Conservation (phyloP, 371 early-diverging fungal species). For the Mortierella sp. region DNA sequence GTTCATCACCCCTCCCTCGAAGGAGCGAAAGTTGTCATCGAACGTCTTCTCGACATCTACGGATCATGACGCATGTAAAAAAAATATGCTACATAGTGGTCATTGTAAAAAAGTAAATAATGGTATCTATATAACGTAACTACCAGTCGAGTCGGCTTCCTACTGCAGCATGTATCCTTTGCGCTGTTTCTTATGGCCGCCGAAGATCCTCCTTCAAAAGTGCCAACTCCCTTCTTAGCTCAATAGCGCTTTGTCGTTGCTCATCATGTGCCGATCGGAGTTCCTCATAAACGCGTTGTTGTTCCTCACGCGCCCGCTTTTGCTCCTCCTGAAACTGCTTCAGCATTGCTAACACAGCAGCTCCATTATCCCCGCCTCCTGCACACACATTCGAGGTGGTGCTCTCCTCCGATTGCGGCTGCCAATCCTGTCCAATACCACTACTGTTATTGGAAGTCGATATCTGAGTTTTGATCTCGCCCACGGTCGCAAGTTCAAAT, state of each 20-base stretch:
- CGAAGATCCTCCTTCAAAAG: background rate
- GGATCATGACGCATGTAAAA: too few relatives aligned
- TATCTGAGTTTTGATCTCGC: background rate
- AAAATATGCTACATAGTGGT: too few relatives aligned
- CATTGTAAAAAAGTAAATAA: too few relatives aligned
- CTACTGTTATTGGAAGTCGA: background rate
- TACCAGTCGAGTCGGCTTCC: too few relatives aligned
- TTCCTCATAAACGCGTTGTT: background rate
- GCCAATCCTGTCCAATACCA: background rate
- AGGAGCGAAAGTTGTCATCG: too few relatives aligned
- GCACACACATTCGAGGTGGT: too few relatives aligned
- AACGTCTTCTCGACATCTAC: too few relatives aligned
- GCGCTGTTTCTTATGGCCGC: too few relatives aligned
- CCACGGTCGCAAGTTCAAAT: background rate
- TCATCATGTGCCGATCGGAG: background rate
- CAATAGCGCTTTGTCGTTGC: background rate
- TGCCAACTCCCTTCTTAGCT: background rate
- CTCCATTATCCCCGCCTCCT: background rate
- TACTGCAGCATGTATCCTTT: too few relatives aligned
- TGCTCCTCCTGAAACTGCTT: constrained; percentile 1
- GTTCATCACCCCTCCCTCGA: too few relatives aligned
- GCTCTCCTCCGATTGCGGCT: background rate
- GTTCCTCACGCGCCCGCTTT: background rate
- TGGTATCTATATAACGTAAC: too few relatives aligned
- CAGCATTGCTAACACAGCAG: background rate